A percentile compares a stretch with the other conserved stretches of the same genome.
phyloP scores from a whole-genome alignment of 129 eudicot species.

The Logfia minima region DNA sequence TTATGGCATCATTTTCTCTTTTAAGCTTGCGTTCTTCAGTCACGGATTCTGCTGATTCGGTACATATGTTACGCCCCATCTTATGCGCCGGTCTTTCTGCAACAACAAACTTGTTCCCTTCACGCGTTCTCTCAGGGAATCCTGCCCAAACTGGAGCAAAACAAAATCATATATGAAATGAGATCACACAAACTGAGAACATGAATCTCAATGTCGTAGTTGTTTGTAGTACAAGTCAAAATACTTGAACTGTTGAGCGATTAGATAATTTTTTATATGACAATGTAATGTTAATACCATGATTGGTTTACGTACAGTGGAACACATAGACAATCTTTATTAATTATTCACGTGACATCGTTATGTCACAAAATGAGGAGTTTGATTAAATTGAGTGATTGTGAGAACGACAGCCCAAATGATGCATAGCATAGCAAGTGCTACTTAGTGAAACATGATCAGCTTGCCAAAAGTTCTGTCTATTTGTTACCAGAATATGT shows the following conservation, averaged over 20 bases:
- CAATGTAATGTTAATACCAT: too few relatives aligned
- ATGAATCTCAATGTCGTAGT: neutral
- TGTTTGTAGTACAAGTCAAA: neutral
- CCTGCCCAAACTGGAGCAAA: constrained; percentile 85
- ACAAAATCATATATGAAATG: neutral
- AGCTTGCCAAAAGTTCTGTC: too few relatives aligned
- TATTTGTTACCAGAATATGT: too few relatives aligned
- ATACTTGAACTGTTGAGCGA: neutral
- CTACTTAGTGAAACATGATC: too few relatives aligned
- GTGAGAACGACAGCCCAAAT: too few relatives aligned
- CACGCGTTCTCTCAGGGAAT: constrained; percentile 84
- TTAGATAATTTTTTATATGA: too few relatives aligned
- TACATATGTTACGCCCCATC: constrained; percentile 49
- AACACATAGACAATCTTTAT: too few relatives aligned
- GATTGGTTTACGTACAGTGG: too few relatives aligned
- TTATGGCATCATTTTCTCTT: constrained; percentile 54
- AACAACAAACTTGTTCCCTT: constrained; percentile 87
- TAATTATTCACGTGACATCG: too few relatives aligned
- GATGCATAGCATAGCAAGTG: too few relatives aligned
- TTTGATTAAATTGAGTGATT: too few relatives aligned
- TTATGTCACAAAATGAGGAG: too few relatives aligned
- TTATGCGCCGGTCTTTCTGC: constrained; percentile 72
- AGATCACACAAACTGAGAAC: neutral
- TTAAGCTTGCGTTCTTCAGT: constrained; percentile 70
- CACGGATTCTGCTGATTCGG: constrained; percentile 69